phyloP scores from a whole-genome alignment of 495 filamentous ascomycete species.

The Symbiotaphrina buchneri region DNA sequence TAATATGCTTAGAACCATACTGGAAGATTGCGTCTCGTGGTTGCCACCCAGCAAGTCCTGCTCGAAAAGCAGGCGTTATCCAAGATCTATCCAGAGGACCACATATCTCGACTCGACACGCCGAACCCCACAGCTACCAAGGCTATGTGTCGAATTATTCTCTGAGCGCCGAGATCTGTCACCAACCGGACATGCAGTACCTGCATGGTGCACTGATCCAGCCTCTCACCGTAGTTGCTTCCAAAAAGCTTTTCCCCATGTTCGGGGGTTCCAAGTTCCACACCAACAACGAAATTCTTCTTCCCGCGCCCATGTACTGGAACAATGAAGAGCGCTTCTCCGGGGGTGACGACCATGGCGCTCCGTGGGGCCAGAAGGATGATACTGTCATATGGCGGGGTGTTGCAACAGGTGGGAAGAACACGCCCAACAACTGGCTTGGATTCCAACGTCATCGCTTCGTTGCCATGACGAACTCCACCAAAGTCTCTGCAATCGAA shows the following conservation, averaged over 20 bases:
- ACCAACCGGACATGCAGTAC: constrained; percentile 13
- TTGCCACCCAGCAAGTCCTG: constrained; percentile 11
- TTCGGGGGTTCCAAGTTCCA: constrained; percentile 59
- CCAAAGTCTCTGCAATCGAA: constrained; percentile 22
- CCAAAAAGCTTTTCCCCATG: constrained; percentile 37
- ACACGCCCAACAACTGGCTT: constrained; percentile 37
- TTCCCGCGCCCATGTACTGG: constrained; percentile 61
- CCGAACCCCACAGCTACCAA: constrained; percentile 6
- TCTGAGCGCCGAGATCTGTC: constrained; percentile 10
- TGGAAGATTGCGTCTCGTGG: constrained; percentile 1
- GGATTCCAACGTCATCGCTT: constrained; percentile 56
- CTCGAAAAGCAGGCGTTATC: constrained; percentile 8
- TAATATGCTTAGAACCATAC: constrained; percentile 1
- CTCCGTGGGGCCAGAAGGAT: constrained; percentile 30
- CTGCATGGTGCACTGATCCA: constrained; percentile 52
- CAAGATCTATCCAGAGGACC: constrained; percentile 9
- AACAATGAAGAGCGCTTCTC: constrained; percentile 46
- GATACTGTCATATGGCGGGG: constrained; percentile 44
- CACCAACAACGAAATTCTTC: constrained; percentile 62
- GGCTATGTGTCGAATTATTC: constrained; percentile 18
- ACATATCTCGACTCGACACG: constrained; percentile 6
- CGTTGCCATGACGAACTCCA: constrained; percentile 43
- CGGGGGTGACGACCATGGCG: constrained; percentile 25
- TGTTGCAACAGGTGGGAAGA: constrained; percentile 43
- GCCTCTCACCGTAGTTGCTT: constrained; percentile 31